A percentile compares a stretch with the other conserved stretches of the same genome.
phyloP scores from a whole-genome alignment of 192 early-diverging fungal species.

The Entomortierella beljakovae region DNA sequence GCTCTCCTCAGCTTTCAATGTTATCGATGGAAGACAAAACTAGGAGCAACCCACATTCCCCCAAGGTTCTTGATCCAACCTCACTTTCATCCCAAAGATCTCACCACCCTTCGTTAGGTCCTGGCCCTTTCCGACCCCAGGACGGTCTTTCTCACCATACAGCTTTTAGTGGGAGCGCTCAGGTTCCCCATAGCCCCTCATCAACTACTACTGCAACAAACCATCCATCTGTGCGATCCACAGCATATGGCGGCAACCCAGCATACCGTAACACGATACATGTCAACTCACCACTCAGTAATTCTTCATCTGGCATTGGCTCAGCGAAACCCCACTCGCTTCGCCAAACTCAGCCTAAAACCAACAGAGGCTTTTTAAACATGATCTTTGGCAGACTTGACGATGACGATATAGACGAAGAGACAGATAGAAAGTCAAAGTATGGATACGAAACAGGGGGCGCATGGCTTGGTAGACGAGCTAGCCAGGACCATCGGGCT shows the following conservation, averaged over 20 bases:
- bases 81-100: background rate
- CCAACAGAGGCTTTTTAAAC: constrained; percentile 34
- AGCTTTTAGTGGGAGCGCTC: background rate
- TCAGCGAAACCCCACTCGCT: constrained; percentile 3
- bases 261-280: background rate
- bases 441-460: constrained; percentile 47
- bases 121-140: background rate
- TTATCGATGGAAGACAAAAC: background rate
- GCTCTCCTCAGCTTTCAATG: background rate
- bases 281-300: background rate
- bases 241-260: background rate
- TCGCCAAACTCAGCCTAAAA: constrained; percentile 11
- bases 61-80: too few relatives aligned
- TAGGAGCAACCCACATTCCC: background rate
- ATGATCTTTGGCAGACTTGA: constrained; percentile 40
- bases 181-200: background rate
- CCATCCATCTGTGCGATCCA: background rate
- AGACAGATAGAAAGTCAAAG: constrained; percentile 10
- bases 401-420: constrained; percentile 14
- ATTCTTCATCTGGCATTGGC: background rate
- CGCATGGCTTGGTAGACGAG: constrained; percentile 26
- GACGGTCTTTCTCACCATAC: background rate
- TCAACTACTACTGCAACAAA: background rate
- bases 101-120: background rate
- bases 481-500: constrained; percentile 15